Conservation (phyloP, 805 yeast genomes). For the Hermanozyma aechmeae region DNA sequence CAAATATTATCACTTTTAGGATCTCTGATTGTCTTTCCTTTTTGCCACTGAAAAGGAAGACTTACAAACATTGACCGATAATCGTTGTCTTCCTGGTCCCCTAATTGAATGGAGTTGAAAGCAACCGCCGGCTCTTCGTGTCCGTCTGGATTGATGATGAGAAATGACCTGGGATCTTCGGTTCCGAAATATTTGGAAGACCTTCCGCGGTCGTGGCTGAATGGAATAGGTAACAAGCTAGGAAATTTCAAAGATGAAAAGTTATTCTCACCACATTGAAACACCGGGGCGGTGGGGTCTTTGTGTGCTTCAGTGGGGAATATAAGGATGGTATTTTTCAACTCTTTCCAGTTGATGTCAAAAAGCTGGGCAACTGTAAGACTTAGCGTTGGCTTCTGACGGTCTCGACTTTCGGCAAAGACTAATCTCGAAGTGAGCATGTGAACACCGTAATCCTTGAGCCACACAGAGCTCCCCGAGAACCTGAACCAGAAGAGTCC, state of each 20-base stretch:
- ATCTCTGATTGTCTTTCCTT: slow-evolving; percentile 4
- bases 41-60: slow-evolving; percentile 6
- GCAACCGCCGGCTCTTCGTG: slow-evolving; percentile 8
- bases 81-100: no score
- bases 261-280: slow-evolving; percentile 6
- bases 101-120: no score
- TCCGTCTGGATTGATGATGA: slow-evolving; percentile 6
- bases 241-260: slow-evolving; percentile 10
- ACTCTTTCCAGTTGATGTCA: slow-evolving; percentile 14
- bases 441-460: slow-evolving; percentile 12
- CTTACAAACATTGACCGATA: slow-evolving; percentile 2
- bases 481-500: slow-evolving; percentile 12
- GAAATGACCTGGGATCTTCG: slow-evolving; percentile 10
- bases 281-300: neutral
- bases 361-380: slow-evolving; percentile 12
- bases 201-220: slow-evolving; percentile 5
- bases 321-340: slow-evolving; percentile 1
- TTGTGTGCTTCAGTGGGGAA: slow-evolving; percentile 1
- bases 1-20: neutral
- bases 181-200: slow-evolving; percentile 6
- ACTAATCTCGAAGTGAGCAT: slow-evolving; percentile 13
- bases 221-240: slow-evolving; percentile 10
- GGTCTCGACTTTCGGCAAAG: slow-evolving; percentile 8
- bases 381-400: slow-evolving; percentile 9
- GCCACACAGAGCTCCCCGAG: slow-evolving; percentile 16